Evolutionary conservation across 345 rosid genomes (phyloP), one percentile per base, ranked within the genome.

Genomic region (Melaleuca quinquenervia): DNA sequence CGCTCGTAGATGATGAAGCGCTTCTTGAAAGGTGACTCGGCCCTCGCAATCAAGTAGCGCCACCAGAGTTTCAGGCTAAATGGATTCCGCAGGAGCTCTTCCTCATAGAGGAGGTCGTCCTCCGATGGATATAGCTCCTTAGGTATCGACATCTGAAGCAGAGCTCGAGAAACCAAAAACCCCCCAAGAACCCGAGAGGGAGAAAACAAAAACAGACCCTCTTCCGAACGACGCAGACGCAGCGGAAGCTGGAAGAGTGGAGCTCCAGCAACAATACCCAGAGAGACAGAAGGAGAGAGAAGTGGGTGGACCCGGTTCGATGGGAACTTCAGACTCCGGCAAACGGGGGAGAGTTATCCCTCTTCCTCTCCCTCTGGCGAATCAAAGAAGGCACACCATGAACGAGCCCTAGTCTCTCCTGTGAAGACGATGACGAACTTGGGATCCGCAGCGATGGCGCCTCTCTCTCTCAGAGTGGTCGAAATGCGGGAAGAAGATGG

Each of bases 21-120:
- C 70, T 96, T 96, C 90, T 89, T 90, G 87, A 94, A 93, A 0
- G 98, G 96, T 41, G 96, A 88, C 0, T 93, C 98, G 9, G 96
- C 89, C 74, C 94, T 91, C 0, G 98, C 97, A 7, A 94, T 90
- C 45, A 97, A 64, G 86, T 96, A 97, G 8, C 99, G 94, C 99
- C 99, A 97, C 99, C 99, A 96, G 1, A 96, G 95, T 89, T 95
- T 96, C 13, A 96, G 89, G 87, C 95, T 94, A 55, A 95, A 97
- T 1, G 98, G 97, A 82, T 97, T 97, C 6, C 99, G 91, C 32
- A 97, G 62, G 6, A 97, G 89, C 93, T 97, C 99, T 53, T 97
- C 99, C 84, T 97, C 99, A 60, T 93, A 97, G 15, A 92, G 85
- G 36, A 96, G 96, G 83, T 97, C 99, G 21, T 95, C 98, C 48